phyloP scores from a whole-genome alignment of 208 protist genomes.

The Sergeia podlipaevii region DNA sequence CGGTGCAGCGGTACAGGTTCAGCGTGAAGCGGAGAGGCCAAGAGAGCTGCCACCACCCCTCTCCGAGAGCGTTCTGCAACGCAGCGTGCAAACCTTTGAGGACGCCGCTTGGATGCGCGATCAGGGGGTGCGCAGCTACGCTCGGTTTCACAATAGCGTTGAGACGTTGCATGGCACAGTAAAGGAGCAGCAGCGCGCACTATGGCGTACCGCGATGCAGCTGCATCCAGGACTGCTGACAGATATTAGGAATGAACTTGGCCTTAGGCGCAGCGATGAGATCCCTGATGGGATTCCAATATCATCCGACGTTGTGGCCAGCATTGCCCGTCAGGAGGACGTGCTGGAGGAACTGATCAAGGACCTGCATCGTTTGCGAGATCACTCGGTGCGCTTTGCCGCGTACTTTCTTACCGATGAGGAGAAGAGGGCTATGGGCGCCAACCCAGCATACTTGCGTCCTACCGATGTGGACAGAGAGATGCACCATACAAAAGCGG shows the following conservation, averaged over 20 bases:
- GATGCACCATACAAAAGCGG: constrained; percentile 1
- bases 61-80: constrained; percentile 60
- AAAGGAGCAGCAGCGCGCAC: constrained; percentile 41
- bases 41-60: constrained; percentile 25
- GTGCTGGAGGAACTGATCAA: constrained; percentile 37
- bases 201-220: constrained; percentile 72
- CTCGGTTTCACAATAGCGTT: constrained; percentile 83
- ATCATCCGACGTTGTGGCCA: constrained; percentile 7
- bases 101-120: constrained; percentile 65
- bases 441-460: constrained; percentile 59
- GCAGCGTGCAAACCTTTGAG: constrained; percentile 71
- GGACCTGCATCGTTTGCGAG: constrained; percentile 43
- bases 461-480: constrained; percentile 38
- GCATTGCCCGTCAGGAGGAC: constrained; percentile 36
- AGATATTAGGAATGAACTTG: constrained; percentile 17
- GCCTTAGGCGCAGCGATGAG: constrained; percentile 19
- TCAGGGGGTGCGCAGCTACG: constrained; percentile 67
- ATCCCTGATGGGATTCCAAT: constrained; percentile 62
- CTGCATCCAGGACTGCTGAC: constrained; percentile 42
- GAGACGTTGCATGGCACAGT: constrained; percentile 52
- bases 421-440: constrained; percentile 76
- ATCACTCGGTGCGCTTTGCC: constrained; percentile 69
- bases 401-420: constrained; percentile 67
- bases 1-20: too few species aligned
- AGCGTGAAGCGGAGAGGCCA: not conserved